A percentile compares a stretch with the other conserved stretches of the same genome.
Evolutionary conservation across 116 monocot species (phyloP).

Genomic region (Dioscorea cayenensis): DNA sequence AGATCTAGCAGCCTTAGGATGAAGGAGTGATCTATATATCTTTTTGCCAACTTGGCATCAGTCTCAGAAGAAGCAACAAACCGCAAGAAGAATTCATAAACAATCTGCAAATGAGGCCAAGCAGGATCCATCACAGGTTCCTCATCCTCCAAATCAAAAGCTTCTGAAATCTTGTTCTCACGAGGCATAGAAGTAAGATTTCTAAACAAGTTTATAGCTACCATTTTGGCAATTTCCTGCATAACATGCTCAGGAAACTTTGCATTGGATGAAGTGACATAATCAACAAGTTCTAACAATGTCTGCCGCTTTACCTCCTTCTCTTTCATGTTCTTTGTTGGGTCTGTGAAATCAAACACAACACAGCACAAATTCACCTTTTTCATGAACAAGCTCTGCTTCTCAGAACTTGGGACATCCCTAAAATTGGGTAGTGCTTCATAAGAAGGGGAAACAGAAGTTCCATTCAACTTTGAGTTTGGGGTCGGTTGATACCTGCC

Average conservation of each 20-base stretch:
- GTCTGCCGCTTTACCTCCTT: slow-evolving; percentile 63
- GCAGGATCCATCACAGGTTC: slow-evolving; percentile 60
- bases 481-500: slow-evolving; percentile 9
- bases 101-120: slow-evolving; percentile 55
- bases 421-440: slow-evolving; percentile 41
- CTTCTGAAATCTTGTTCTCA: slow-evolving; percentile 49
- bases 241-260: slow-evolving; percentile 47
- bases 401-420: slow-evolving; percentile 50
- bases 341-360: slow-evolving; percentile 45
- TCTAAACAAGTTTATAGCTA: slow-evolving; percentile 45
- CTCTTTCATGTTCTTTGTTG: slow-evolving; percentile 47
- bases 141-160: slow-evolving; percentile 60
- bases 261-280: slow-evolving; percentile 37
- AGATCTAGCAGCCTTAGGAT: slow-evolving; percentile 50
- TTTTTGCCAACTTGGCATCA: slow-evolving; percentile 59
- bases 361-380: slow-evolving; percentile 48
- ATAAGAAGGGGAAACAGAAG: slow-evolving; percentile 8
- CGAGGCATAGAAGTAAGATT: slow-evolving; percentile 29
- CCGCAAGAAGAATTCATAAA: slow-evolving; percentile 51
- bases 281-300: slow-evolving; percentile 56
- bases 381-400: slow-evolving; percentile 37
- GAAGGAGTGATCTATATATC: slow-evolving; percentile 51
- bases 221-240: slow-evolving; percentile 60
- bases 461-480: slow-evolving; percentile 28
- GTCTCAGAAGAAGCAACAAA: slow-evolving; percentile 58